Evolutionary conservation across 179 eudicot species (phyloP).

Genomic region (Corrigiola litoralis): DNA sequence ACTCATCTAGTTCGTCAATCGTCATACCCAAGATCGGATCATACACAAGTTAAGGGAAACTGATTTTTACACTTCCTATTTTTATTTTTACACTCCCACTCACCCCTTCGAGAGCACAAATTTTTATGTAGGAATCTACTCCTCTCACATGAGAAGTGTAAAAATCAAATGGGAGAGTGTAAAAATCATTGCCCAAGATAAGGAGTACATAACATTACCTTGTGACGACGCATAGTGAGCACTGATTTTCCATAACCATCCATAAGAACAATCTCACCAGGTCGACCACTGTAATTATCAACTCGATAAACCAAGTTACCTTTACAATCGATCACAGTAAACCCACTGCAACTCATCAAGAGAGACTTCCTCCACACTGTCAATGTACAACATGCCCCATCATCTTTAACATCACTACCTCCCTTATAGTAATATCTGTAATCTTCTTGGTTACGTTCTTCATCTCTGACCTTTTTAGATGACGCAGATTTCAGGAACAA

Average conservation of each 20-base stretch:
- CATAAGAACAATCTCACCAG: conserved; percentile 45
- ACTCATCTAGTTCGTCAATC: too few species aligned
- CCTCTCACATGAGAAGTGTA: too few species aligned
- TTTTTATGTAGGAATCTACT: too few species aligned
- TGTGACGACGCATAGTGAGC: conserved; percentile 35
- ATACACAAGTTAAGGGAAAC: too few species aligned
- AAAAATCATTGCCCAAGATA: too few species aligned
- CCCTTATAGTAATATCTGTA: not conserved
- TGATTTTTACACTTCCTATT: too few species aligned
- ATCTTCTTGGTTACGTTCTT: not conserved
- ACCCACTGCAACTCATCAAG: conserved; percentile 36
- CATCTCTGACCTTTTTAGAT: conserved; percentile 21
- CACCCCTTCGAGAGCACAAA: too few species aligned
- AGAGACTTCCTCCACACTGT: conserved; percentile 48
- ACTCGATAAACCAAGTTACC: conserved; percentile 34
- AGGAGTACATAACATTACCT: conserved; percentile 16
- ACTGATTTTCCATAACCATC: conserved; percentile 29
- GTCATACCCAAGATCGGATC: too few species aligned
- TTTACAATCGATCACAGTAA: conserved; percentile 34
- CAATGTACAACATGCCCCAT: conserved; percentile 2
- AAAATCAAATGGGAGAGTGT: too few species aligned
- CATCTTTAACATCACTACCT: not conserved
- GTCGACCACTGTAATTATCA: conserved; percentile 35
- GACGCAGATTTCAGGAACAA: conserved; percentile 16
- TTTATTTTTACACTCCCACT: too few species aligned